phyloP scores from a whole-genome alignment of 805 yeast genomes.

The Metschnikowia cubensis region DNA sequence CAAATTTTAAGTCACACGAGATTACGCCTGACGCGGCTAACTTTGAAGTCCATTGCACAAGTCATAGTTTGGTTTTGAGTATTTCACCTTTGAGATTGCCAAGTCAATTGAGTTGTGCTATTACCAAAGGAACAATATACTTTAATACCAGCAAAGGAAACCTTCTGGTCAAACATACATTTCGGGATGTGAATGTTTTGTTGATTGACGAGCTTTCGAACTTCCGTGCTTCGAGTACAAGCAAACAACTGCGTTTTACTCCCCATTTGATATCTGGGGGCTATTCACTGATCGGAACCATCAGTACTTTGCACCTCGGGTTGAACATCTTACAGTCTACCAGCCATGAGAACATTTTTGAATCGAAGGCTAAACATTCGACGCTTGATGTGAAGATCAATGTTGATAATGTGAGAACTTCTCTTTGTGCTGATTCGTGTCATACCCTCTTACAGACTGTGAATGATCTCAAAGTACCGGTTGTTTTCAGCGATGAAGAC shows the following conservation, averaged over 20 bases:
- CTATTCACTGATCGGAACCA: background rate
- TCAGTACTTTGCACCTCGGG: constrained; percentile 1
- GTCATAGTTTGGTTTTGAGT: constrained; percentile 56
- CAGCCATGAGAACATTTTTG: constrained; percentile 10
- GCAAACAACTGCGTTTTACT: constrained; percentile 16
- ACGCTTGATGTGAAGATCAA: constrained; percentile 44
- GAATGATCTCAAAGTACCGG: constrained; percentile 69
- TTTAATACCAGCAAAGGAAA: constrained; percentile 33
- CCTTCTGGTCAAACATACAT: constrained; percentile 38
- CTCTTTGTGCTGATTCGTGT: constrained; percentile 80
- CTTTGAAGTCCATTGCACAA: constrained; percentile 28
- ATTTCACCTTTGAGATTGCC: constrained; percentile 58
- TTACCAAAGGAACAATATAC: constrained; percentile 54
- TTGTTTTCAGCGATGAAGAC: constrained; percentile 54
- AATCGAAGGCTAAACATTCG: constrained; percentile 19
- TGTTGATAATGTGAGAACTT: constrained; percentile 46
- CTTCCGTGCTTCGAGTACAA: constrained; percentile 10
- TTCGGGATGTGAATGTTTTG: constrained; percentile 48
- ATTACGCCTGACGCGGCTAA: background rate
- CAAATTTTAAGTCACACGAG: background rate
- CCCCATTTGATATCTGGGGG: constrained; percentile 17
- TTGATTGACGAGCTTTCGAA: constrained; percentile 57
- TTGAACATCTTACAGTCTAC: background rate
- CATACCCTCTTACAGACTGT: constrained; percentile 65
- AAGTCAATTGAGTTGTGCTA: constrained; percentile 49